phyloP scores from a whole-genome alignment of 2,329 filamentous ascomycete species.

The Arthroderma sp. region DNA sequence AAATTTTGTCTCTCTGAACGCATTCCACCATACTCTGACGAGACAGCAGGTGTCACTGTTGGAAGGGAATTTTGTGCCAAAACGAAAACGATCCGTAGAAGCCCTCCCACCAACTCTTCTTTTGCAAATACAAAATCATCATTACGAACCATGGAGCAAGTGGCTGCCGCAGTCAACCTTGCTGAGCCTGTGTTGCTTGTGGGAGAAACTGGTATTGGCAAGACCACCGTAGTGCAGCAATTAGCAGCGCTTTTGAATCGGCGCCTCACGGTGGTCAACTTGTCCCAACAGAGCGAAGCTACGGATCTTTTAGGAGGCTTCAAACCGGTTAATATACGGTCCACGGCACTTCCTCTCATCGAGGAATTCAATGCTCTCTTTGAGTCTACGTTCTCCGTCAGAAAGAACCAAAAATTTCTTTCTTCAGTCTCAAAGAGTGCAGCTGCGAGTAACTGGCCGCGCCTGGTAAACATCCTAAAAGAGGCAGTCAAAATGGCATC shows the following conservation, averaged over 20 bases:
- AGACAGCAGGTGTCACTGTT: slow-evolving; percentile 45
- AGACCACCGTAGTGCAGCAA: slow-evolving; percentile 92
- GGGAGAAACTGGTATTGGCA: slow-evolving; percentile 97
- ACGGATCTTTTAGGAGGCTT: slow-evolving; percentile 93
- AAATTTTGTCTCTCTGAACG: slow-evolving; percentile 64
- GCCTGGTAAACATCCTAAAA: slow-evolving; percentile 71
- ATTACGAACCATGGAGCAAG: slow-evolving; percentile 71
- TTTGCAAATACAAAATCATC: slow-evolving; percentile 87
- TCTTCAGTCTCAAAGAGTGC: slow-evolving; percentile 68
- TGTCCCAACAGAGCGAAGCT: slow-evolving; percentile 95
- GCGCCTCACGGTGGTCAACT: slow-evolving; percentile 80
- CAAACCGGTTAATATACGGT: slow-evolving; percentile 86
- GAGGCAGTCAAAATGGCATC: slow-evolving; percentile 82
- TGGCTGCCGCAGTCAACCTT: slow-evolving; percentile 67
- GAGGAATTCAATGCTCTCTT: slow-evolving; percentile 92
- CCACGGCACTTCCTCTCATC: slow-evolving; percentile 73
- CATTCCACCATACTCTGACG: slow-evolving; percentile 55
- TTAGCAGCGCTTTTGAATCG: slow-evolving; percentile 71
- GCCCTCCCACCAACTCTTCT: slow-evolving; percentile 24
- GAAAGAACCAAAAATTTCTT: slow-evolving; percentile 78
- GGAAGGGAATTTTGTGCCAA: slow-evolving; percentile 51
- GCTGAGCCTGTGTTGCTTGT: slow-evolving; percentile 86
- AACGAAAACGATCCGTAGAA: slow-evolving; percentile 29
- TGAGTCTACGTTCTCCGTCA: slow-evolving; percentile 69
- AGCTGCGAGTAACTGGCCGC: slow-evolving; percentile 74